Conservation (phyloP, 768 basidiomycete genomes). For the Boletus eberwhitei region DNA sequence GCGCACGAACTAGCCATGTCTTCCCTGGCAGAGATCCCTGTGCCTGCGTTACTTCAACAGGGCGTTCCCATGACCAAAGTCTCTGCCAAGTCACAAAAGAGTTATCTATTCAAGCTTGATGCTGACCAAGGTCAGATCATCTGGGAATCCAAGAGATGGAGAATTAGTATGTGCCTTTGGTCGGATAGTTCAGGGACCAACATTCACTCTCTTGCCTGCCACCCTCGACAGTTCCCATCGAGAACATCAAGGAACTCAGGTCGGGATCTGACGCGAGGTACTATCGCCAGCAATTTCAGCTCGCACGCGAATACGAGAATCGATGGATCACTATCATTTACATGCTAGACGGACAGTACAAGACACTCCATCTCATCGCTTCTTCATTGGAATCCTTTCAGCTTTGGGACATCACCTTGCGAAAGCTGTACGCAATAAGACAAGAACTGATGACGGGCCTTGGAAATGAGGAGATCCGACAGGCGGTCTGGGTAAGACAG, state of each 20-base stretch:
- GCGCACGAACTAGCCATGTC: slow-evolving; percentile 8
- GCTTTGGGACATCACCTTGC: slow-evolving; percentile 64
- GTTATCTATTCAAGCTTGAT: slow-evolving; percentile 66
- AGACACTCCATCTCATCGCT: slow-evolving; percentile 83
- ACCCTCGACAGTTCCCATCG: slow-evolving; percentile 65
- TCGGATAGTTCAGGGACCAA: not conserved
- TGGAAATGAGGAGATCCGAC: slow-evolving; percentile 58
- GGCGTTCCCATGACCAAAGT: slow-evolving; percentile 83
- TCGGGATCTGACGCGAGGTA: slow-evolving; percentile 66
- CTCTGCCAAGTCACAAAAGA: slow-evolving; percentile 72
- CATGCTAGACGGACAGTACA: slow-evolving; percentile 71
- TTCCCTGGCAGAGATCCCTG: slow-evolving; percentile 39
- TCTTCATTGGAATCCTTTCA: slow-evolving; percentile 57
- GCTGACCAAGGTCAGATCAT: slow-evolving; percentile 78
- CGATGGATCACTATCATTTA: slow-evolving; percentile 88
- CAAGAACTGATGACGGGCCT: slow-evolving; percentile 68
- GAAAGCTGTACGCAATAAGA: slow-evolving; percentile 60
- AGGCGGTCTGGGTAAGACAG: slow-evolving; percentile 74
- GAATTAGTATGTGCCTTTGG: slow-evolving; percentile 49
- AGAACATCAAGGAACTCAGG: slow-evolving; percentile 84
- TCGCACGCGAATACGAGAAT: slow-evolving; percentile 56
- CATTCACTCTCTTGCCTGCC: not conserved
- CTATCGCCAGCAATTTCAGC: slow-evolving; percentile 68
- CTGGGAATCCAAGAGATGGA: slow-evolving; percentile 70
- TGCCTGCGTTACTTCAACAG: slow-evolving; percentile 55